A percentile compares a stretch with the other conserved stretches of the same genome.
Evolutionary conservation across 305 asterid species (phyloP).

Genomic region (Fraxinus floribunda): DNA sequence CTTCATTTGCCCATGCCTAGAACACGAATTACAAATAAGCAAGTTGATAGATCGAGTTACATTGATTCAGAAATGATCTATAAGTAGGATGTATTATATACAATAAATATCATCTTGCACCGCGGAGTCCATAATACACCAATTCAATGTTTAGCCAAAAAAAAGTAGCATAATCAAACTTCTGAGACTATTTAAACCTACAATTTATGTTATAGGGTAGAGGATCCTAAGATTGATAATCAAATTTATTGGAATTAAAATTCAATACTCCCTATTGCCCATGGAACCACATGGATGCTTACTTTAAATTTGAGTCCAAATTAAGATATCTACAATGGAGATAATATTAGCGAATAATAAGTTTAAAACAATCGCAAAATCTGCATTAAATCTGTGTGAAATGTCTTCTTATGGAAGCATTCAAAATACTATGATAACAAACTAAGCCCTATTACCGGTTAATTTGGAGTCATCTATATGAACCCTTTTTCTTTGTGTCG

Average conservation of each 20-base stretch:
- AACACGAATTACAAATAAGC: conserved; percentile 23
- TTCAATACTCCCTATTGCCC: not conserved
- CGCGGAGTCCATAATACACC: not conserved
- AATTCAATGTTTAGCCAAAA: conserved; percentile 7
- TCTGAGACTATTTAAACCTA: not conserved
- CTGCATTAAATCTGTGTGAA: not conserved
- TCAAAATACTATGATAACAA: not conserved
- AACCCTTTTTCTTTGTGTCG: not conserved
- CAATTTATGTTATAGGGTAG: not conserved
- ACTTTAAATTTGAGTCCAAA: not conserved
- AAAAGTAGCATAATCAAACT: not conserved
- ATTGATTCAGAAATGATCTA: conserved; percentile 7
- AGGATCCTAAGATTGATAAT: not conserved
- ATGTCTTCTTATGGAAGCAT: not conserved
- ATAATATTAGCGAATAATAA: not conserved
- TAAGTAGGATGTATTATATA: not conserved
- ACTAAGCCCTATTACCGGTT: not conserved
- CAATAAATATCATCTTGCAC: not conserved
- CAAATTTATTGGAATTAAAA: not conserved
- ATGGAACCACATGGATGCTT: not conserved
- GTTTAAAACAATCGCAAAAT: not conserved
- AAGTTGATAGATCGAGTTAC: conserved; percentile 3
- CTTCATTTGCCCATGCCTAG: conserved; percentile 96
- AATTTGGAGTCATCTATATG: not conserved
- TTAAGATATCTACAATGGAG: not conserved